Evolutionary conservation across 805 yeast species (phyloP).

Genomic region (Suhomyces kilbournensis): DNA sequence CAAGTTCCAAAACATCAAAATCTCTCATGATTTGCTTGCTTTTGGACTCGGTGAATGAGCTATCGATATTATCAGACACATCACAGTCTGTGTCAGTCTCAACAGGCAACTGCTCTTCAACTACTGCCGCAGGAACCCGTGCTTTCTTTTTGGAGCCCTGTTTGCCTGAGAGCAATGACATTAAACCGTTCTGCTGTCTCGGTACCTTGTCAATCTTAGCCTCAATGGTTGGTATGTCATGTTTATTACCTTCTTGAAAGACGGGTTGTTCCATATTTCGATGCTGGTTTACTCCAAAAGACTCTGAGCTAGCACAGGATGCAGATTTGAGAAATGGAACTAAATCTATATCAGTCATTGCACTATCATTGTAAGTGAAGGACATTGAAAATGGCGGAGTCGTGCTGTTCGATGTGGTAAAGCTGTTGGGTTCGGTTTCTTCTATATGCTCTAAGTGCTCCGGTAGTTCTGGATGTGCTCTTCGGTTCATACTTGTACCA

Average conservation of each 20-base stretch:
- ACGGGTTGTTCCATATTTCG: background rate
- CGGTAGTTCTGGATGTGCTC: background rate
- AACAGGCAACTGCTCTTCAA: background rate
- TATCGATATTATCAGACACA: conserved; percentile 7
- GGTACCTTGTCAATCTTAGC: background rate
- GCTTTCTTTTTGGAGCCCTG: conserved; percentile 10
- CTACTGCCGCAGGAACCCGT: conserved; percentile 1
- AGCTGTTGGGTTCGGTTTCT: background rate
- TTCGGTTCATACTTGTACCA: background rate
- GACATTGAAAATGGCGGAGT: background rate
- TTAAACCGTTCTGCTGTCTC: conserved; percentile 3
- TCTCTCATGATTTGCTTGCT: conserved; percentile 14
- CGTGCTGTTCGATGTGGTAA: background rate
- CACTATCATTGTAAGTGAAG: conserved; percentile 5
- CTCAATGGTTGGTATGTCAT: background rate
- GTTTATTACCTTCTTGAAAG: background rate
- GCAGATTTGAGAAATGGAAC: conserved; percentile 2
- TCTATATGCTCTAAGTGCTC: background rate
- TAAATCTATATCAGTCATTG: conserved; percentile 9
- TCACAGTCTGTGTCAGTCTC: conserved; percentile 5
- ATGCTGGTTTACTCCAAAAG: background rate
- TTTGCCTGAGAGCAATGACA: conserved; percentile 16
- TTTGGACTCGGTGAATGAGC: conserved; percentile 12
- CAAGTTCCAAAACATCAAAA: conserved; percentile 20
- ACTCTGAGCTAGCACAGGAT: background rate